A percentile compares a stretch with the other conserved stretches of the same genome.
Evolutionary conservation across 2,329 filamentous ascomycete species (phyloP).

Genomic region (Exophiala alcalophila): DNA sequence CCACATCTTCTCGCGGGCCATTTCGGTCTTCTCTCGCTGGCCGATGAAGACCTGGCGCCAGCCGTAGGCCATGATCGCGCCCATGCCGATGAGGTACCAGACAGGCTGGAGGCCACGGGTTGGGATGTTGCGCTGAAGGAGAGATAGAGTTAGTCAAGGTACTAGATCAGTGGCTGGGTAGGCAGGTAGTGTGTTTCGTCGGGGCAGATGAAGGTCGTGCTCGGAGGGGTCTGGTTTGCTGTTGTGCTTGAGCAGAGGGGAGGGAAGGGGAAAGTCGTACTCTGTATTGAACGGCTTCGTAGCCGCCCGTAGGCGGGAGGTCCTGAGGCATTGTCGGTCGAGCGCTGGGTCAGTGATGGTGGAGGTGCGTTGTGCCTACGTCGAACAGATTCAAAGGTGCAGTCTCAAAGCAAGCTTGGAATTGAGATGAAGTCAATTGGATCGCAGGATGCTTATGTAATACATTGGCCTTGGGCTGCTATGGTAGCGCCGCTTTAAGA

Average conservation of each 20-base stretch:
- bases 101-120: conserved; percentile 83
- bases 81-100: conserved; percentile 72
- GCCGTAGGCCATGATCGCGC: conserved; percentile 78
- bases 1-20: conserved; percentile 98
- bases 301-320: conserved; percentile 93
- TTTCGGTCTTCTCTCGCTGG: conserved; percentile 86
- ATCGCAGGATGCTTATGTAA: background rate
- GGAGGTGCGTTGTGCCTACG: conserved; percentile 9
- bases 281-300: conserved; percentile 96
- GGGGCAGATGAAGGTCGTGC: conserved; percentile 26
- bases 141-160: conserved; percentile 5
- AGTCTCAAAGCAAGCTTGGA: conserved; percentile 4
- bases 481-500: conserved; percentile 6
- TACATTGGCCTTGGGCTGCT: no score
- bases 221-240: conserved; percentile 7
- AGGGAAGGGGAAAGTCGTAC: conserved; percentile 48
- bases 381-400: background rate
- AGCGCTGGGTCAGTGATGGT: background rate
- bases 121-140: conserved; percentile 77
- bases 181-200: conserved; percentile 1
- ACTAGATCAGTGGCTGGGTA: conserved; percentile 3
- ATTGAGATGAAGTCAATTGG: conserved; percentile 17
- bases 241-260: conserved; percentile 5
- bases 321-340: conserved; percentile 79
- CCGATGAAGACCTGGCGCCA: conserved; percentile 83